Conservation (phyloP, 345 rosid genomes). For the Syzygium aqueum region DNA sequence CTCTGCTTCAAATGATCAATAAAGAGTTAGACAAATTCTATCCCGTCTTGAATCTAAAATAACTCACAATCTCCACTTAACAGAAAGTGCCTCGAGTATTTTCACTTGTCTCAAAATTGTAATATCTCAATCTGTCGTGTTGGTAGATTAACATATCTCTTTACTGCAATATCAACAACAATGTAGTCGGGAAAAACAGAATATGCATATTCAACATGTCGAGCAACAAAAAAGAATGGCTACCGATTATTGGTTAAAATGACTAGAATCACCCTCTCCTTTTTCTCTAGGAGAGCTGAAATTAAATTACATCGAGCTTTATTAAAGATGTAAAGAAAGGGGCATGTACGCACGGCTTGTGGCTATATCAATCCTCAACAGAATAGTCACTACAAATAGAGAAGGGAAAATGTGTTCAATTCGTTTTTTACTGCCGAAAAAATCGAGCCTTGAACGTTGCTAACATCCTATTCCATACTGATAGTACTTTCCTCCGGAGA, state of each 20-base stretch:
- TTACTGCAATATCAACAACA: not conserved
- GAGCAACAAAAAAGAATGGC: not conserved
- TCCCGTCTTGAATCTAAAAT: not conserved
- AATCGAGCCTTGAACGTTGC: not conserved
- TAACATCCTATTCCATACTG: not conserved
- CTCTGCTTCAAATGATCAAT: conserved; percentile 31
- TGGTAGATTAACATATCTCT: not conserved
- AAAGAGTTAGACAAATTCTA: not conserved
- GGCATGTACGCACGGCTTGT: not conserved
- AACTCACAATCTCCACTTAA: not conserved
- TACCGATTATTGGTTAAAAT: not conserved
- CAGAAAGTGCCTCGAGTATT: not conserved
- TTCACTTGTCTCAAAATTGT: not conserved
- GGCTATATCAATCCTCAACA: not conserved
- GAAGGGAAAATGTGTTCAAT: not conserved
- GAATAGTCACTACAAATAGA: not conserved
- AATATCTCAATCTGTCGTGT: not conserved
- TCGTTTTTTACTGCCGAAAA: not conserved
- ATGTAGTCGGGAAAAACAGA: not conserved
- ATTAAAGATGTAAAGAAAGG: not conserved
- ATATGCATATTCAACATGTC: not conserved
- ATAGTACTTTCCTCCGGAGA: not conserved
- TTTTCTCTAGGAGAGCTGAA: not conserved
- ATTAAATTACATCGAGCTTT: not conserved
- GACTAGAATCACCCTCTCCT: not conserved